Percentiles rank a stretch among this genome's conserved stretches.
phyloP scores from a whole-genome alignment of 768 basidiomycete genomes.

The Rossbeevera mucosa region DNA sequence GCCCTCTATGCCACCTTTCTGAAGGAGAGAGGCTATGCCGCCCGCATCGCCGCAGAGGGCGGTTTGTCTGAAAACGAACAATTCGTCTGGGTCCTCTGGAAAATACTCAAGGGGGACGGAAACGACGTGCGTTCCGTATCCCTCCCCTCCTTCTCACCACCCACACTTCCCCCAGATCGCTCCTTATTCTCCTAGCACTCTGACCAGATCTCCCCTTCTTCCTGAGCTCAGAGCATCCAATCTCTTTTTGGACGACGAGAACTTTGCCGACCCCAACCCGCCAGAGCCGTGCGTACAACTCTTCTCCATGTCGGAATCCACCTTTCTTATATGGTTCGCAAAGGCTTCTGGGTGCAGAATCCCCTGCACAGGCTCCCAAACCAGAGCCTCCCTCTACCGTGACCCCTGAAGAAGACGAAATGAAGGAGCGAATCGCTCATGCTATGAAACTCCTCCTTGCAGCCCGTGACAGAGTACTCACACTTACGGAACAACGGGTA shows the following conservation, averaged over 20 bases:
- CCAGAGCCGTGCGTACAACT: conserved; percentile 41
- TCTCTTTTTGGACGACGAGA: conserved; percentile 62
- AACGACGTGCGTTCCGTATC: conserved; percentile 51
- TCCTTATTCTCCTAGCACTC: conserved; percentile 70
- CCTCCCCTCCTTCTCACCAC: neutral
- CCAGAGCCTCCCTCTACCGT: conserved; percentile 15
- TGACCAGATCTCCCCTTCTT: conserved; percentile 71
- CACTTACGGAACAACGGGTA: conserved; percentile 72
- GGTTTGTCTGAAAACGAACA: conserved; percentile 64
- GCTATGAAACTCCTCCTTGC: conserved; percentile 65
- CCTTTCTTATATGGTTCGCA: conserved; percentile 15
- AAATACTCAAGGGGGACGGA: conserved; percentile 78
- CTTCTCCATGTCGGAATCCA: neutral
- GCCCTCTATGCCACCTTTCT: conserved; percentile 63
- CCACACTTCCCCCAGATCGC: conserved; percentile 53
- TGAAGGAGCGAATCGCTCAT: conserved; percentile 54
- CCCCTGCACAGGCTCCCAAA: conserved; percentile 1
- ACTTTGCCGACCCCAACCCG: conserved; percentile 42
- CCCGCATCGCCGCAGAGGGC: conserved; percentile 42
- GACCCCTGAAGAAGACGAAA: conserved; percentile 49
- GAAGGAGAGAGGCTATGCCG: conserved; percentile 62
- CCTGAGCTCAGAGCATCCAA: conserved; percentile 71
- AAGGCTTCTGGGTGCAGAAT: conserved; percentile 13
- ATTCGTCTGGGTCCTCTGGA: conserved; percentile 84
- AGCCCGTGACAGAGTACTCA: conserved; percentile 68